These are phyloP conservation scores for Tulasnella sp. DNA, from an alignment of 768 basidiomycete genomes.

Conservation along the genomic window DNA sequence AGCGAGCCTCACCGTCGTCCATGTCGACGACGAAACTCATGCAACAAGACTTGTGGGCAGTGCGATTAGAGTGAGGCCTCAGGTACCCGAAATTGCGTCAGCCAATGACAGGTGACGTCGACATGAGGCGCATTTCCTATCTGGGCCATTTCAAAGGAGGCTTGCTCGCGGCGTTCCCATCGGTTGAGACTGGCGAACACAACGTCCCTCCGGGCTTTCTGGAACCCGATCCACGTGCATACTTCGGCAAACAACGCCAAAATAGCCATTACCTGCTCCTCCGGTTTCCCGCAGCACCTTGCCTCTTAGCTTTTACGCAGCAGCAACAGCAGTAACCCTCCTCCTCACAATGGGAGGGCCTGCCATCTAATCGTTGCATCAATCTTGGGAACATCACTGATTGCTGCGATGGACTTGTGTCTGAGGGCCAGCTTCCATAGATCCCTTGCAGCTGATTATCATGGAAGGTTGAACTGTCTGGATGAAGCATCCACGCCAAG, in stretches of 20 bases:
- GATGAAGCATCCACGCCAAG: no score
- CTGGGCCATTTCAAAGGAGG: not conserved
- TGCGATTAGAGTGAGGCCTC: not conserved
- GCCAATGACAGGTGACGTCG: not conserved
- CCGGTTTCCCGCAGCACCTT: not conserved
- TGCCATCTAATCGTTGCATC: not conserved
- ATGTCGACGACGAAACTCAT: not conserved
- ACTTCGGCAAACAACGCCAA: not conserved
- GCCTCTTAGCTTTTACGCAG: not conserved
- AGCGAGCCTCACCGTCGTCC: not conserved
- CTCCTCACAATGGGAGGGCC: not conserved
- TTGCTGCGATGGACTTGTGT: not conserved
- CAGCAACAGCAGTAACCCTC: not conserved
- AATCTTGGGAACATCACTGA: not conserved
- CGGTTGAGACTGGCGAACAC: not conserved
- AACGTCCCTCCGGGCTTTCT: not conserved
- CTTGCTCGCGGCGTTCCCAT: not conserved
- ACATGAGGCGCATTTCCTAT: constrained; percentile 9
- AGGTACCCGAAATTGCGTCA: not conserved
- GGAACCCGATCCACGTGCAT: not conserved
- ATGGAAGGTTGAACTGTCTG: no score
- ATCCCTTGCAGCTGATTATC: no score
- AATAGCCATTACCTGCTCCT: not conserved
- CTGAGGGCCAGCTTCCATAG: no score
- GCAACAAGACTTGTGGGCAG: not conserved